A percentile compares a stretch with the other conserved stretches of the same genome.
Conservation (phyloP, 441 rosid genomes). For the Erodium moschatum region DNA sequence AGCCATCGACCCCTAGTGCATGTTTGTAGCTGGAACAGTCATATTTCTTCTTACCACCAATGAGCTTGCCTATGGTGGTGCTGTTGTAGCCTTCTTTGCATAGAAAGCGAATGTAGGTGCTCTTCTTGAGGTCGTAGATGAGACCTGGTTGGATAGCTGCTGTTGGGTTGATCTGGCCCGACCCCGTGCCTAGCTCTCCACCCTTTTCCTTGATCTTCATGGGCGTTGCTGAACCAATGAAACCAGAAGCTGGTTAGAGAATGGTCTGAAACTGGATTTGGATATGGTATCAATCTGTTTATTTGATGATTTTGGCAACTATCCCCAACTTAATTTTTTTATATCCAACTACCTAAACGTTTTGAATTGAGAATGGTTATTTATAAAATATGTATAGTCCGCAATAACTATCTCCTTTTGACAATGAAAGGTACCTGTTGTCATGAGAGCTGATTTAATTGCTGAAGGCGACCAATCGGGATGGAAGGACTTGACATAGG, state of each 20-base stretch:
- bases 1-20: constrained; percentile 41
- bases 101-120: constrained; percentile 37
- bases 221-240: constrained; percentile 45
- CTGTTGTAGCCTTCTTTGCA: constrained; percentile 52
- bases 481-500: too few species aligned
- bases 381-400: too few species aligned
- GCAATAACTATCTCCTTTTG: too few species aligned
- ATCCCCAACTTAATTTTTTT: too few species aligned
- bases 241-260: constrained; percentile 1
- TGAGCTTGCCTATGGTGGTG: constrained; percentile 36
- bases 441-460: too few species aligned
- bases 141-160: constrained; percentile 49
- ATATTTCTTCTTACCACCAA: constrained; percentile 36
- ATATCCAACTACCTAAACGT: too few species aligned
- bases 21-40: constrained; percentile 44
- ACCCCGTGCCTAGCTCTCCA: constrained; percentile 43
- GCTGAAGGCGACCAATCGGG: too few species aligned
- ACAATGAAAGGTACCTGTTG: constrained; percentile 26
- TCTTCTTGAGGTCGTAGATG: constrained; percentile 34
- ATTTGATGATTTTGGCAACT: too few species aligned
- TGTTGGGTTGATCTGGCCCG: constrained; percentile 54
- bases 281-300: too few species aligned
- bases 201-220: constrained; percentile 39
- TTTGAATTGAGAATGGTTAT: too few species aligned
- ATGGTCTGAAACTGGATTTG: too few species aligned